phyloP scores from a whole-genome alignment of 2,329 filamentous ascomycete genomes.

The Talaromyces sp. region DNA sequence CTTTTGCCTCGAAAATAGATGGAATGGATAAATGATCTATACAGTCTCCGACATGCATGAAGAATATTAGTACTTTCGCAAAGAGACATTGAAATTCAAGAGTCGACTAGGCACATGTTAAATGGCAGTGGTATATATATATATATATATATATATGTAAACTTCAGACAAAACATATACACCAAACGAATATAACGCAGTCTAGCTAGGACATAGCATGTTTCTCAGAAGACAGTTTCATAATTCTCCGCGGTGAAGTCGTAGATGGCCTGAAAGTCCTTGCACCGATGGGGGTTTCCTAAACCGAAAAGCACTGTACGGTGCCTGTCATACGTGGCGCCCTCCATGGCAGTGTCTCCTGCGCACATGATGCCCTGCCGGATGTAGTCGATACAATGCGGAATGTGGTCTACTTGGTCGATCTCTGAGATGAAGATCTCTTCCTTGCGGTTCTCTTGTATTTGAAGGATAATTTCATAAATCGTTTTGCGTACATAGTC shows the following conservation, averaged over 20 bases:
- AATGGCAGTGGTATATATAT: too few relatives aligned
- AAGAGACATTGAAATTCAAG: too few relatives aligned
- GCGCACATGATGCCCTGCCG: not conserved
- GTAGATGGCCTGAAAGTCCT: not conserved
- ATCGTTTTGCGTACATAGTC: not conserved
- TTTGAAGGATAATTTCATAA: not conserved
- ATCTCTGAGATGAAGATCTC: not conserved
- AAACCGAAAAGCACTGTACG: not conserved
- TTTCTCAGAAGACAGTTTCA: not conserved
- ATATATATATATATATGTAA: too few relatives aligned
- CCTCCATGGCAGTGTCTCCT: not conserved
- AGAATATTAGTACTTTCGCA: too few relatives aligned
- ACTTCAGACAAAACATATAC: too few relatives aligned
- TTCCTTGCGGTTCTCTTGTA: not conserved
- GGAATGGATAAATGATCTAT: too few relatives aligned
- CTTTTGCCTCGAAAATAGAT: too few relatives aligned
- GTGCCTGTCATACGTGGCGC: not conserved
- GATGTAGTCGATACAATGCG: not conserved
- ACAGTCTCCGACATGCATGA: too few relatives aligned
- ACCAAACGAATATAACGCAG: too few relatives aligned
- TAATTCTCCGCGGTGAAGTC: not conserved
- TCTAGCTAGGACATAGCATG: too few relatives aligned
- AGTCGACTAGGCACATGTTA: too few relatives aligned
- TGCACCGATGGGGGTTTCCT: not conserved
- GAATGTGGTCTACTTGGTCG: not conserved